Evolutionary conservation across 495 filamentous ascomycete genomes (phyloP).

Genomic region (Talaromyces nanjingensis): DNA sequence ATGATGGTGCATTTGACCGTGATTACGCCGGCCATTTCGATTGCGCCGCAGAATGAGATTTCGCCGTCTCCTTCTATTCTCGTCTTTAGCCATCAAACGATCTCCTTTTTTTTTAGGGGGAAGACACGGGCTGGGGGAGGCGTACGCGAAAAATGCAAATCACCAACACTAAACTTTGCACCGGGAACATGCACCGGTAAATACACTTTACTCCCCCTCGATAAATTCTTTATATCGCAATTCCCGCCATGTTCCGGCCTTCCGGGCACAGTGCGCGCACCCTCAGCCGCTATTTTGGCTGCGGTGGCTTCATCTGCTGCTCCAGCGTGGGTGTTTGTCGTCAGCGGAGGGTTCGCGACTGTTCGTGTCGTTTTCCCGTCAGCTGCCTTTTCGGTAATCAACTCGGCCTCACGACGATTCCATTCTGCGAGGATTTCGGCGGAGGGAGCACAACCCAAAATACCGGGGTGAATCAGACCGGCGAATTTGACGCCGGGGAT

Average conservation of each 20-base stretch:
- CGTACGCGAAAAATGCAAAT: slow-evolving; percentile 68
- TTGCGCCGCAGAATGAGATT: slow-evolving; percentile 93
- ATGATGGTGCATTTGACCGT: slow-evolving; percentile 87
- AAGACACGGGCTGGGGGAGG: no score
- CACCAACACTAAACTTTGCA: slow-evolving; percentile 89
- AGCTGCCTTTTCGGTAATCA: slow-evolving; percentile 56
- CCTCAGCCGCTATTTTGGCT: slow-evolving; percentile 75
- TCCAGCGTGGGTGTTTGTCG: slow-evolving; percentile 66
- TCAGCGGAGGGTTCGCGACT: slow-evolving; percentile 75
- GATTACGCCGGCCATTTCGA: slow-evolving; percentile 93
- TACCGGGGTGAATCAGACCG: slow-evolving; percentile 91
- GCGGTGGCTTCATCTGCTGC: slow-evolving; percentile 52
- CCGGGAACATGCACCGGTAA: slow-evolving; percentile 80
- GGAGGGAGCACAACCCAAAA: slow-evolving; percentile 85
- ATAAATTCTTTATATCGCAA: slow-evolving; percentile 89
- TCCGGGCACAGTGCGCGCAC: slow-evolving; percentile 81
- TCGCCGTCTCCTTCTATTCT: slow-evolving; percentile 73
- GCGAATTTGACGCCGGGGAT: slow-evolving; percentile 85
- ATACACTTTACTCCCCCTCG: slow-evolving; percentile 79
- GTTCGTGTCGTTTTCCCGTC: slow-evolving; percentile 49
- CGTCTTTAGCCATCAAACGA: neutral
- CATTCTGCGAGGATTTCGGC: slow-evolving; percentile 60
- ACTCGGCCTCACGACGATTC: slow-evolving; percentile 74
- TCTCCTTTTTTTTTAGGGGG: no score
- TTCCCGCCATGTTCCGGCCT: slow-evolving; percentile 53